Conservation (phyloP, 2,329 filamentous ascomycete species). For the Helotiales sp. region DNA sequence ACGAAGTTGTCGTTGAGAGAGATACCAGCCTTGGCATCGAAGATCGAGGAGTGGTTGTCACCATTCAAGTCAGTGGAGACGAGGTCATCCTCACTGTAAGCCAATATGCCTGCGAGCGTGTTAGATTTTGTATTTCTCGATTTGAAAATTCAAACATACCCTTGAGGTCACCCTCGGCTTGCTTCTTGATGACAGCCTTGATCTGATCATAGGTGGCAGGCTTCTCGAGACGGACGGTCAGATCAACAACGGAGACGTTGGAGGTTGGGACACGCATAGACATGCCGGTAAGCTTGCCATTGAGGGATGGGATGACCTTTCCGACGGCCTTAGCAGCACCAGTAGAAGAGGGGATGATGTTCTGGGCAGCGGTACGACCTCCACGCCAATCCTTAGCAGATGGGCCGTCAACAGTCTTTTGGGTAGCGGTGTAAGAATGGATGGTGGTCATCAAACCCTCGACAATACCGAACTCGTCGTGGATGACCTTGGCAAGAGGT, state of each 20-base stretch:
- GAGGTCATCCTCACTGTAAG: conserved; percentile 94
- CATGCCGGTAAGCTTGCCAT: conserved; percentile 99
- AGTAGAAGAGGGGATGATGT: conserved; percentile 99
- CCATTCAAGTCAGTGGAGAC: conserved; percentile 95
- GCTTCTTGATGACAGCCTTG: conserved; percentile 88
- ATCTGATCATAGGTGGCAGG: conserved; percentile 84
- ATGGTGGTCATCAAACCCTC: conserved; percentile 99
- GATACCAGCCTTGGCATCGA: conserved; percentile 99
- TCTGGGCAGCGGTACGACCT: conserved; percentile 97
- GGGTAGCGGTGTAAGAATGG: conserved; percentile 99
- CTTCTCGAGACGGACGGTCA: conserved; percentile 95
- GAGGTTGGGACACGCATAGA: conserved; percentile 97
- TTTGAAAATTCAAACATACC: conserved; percentile 51
- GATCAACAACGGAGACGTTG: conserved; percentile 99
- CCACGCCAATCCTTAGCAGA: conserved; percentile 99
- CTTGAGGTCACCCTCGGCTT: conserved; percentile 81
- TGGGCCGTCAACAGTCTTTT: conserved; percentile 98
- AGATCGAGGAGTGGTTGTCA: conserved; percentile 93
- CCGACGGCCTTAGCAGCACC: conserved; percentile 99
- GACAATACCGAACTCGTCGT: conserved; percentile 97
- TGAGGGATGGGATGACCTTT: conserved; percentile 97
- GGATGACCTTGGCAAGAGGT: conserved; percentile 97
- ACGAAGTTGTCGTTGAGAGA: conserved; percentile 97
- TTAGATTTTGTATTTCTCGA: conserved; percentile 12
- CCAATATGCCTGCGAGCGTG: conserved; percentile 70